Base-by-base conservation (phyloP, 2,329 filamentous ascomycete species). In the Beauveria medogensis region DNA sequence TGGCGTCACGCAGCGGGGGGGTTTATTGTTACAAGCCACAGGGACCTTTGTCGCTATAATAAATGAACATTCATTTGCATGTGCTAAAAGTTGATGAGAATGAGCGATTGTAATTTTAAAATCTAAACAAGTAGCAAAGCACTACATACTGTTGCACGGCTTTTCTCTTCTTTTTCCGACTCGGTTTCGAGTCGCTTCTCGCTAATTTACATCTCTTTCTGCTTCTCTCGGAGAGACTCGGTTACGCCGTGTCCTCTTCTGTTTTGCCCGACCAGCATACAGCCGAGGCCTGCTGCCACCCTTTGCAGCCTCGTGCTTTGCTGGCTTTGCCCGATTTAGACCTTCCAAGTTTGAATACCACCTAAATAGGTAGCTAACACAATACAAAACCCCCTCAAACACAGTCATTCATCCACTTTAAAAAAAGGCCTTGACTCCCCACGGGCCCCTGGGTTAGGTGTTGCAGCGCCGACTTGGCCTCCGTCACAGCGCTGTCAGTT, bases 221-320 rank as follows among this genome's bases (percentile, higher is more conserved):
- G 6, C n/a, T 22, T 37, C 4, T n/a, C n/a, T 22, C 48, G 44
- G 55, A 46, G 44, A 28, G 30, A 22, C 14, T 5, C 14, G 20
- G 55, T 57, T 57, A 34, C 41, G 22, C 55, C 44, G 55, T 10
- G 43, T 50, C 55, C 46, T 46, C 34, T 34, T 34, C 12, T 12
- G 44, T 47, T 26, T 22, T 26, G 24, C 30, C 26, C 48, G n/a
- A 18, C 20, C 20, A 37, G 12, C 46, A 50, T 30, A 9, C 55
- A 57, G 55, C 55, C 55, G 55, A 57, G 55, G 55, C 55, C 34
- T 41, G 44, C 28, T 37, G 26, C n/a, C 34, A 44, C 12, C 48
- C 28, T 37, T n/a, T 30, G n/a, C 48, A 34, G 26, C 48, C 34
- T 37, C 14, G 34, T 37, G 34, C 34, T 37, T 6, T 37, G 34